Evolutionary conservation across 2,329 filamentous ascomycete genomes (phyloP), one percentile per base, ranked within the genome.

Genomic region (Chrysoporthe deuterocubensis): DNA sequence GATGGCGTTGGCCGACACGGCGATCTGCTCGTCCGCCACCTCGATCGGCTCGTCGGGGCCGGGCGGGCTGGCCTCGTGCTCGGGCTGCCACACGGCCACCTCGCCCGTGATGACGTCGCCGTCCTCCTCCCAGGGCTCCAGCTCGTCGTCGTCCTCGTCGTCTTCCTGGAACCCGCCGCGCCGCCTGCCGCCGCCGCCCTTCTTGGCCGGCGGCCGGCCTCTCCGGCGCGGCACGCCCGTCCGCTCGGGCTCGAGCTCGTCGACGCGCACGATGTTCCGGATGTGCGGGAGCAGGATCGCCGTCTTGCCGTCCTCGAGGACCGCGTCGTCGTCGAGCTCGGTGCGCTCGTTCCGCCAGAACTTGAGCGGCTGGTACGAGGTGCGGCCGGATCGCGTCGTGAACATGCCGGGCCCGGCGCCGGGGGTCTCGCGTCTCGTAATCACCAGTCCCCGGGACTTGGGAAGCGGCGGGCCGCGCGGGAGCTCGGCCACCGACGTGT

Each of bases 261-360:
- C 90, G 1, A 90, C 89, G 52, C 92, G 89, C 37, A 95, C 87
- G 62, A 97, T 87, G 71, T 93, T 91, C 75, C 92, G 92, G 73
- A 95, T 90, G 14, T 86, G 89, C 1, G 88, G 86, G 61, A 93
- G 77, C n/a, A 90, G 81, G 72, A 91, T 90, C 52, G 84, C 74
- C 34, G 78, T 72, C 59, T 75, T 82, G n/a, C 84, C 83, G 48
- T 78, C 74, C 65, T 72, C 73, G 62, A 82, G 78, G 67, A 81
- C 78, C 66, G 85, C 40, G 81, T 81, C 56, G 79, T 86, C 83
- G 63, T 90, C 89, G 74, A 89, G 92, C 32, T 93, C 87, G 59
- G 91, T 87, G 65, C 87, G 87, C 76, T 98, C 95, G 72, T 94
- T 94, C 73, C 89, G 89, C 95, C 95, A 98, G 76, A 87, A 97